These are phyloP conservation scores for Aureobasidium sp. DNA, from an alignment of 2,329 filamentous ascomycete genomes.

Conservation along the genomic window DNA sequence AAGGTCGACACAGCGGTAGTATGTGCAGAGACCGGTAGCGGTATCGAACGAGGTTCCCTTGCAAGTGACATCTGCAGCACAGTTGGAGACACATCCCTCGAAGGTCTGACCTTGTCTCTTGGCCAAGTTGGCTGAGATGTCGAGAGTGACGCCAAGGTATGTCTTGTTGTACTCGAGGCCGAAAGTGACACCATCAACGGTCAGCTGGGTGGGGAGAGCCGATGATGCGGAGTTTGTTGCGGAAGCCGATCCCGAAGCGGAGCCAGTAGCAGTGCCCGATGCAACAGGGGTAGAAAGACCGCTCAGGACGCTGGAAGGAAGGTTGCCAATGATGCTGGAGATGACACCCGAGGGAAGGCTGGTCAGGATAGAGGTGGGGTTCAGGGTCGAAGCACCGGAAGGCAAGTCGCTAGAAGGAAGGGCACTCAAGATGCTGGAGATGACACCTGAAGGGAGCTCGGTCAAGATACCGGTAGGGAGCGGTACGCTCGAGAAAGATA, in stretches of 20 bases:
- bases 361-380: neutral
- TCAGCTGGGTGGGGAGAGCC: neutral
- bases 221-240: neutral
- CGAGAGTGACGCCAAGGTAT: neutral
- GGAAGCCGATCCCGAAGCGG: neutral
- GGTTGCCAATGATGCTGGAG: neutral
- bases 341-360: neutral
- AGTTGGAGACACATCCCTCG: neutral
- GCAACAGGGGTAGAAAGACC: neutral
- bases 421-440: neutral
- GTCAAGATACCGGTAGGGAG: neutral
- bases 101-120: slow-evolving; percentile 1
- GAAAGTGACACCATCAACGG: neutral
- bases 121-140: neutral
- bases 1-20: slow-evolving; percentile 4
- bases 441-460: neutral
- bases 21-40: neutral
- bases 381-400: neutral
- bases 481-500: too few relatives aligned
- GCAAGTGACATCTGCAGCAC: neutral
- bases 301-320: neutral
- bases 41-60: slow-evolving; percentile 3
- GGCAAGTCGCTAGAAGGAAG: neutral
- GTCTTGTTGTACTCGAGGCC: neutral
- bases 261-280: neutral